These are phyloP conservation scores for Kalanchoe fedtschenkoi DNA, from an alignment of 164 flowering plant genomes.

Conservation along the genomic window DNA sequence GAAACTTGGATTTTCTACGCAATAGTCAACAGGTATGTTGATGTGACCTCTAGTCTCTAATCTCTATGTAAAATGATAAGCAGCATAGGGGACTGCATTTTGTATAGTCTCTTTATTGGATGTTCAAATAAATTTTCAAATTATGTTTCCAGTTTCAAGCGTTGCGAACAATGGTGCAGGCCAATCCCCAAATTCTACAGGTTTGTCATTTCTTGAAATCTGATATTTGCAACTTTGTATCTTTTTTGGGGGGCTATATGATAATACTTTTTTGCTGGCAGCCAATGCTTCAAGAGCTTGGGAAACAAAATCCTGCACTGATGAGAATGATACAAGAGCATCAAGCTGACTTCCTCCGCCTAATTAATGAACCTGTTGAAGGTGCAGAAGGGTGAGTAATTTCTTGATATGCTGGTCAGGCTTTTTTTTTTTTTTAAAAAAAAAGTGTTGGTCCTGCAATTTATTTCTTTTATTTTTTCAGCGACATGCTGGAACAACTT, in stretches of 20 bases:
- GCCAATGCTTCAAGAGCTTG: slow-evolving; percentile 12
- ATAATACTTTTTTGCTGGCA: neutral
- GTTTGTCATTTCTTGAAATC: neutral
- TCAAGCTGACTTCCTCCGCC: slow-evolving; percentile 61
- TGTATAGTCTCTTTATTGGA: neutral
- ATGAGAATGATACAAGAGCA: slow-evolving; percentile 73
- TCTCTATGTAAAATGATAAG: too few species aligned
- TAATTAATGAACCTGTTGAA: slow-evolving; percentile 71
- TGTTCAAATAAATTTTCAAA: neutral
- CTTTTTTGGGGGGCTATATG: neutral
- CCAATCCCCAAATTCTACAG: slow-evolving; percentile 36
- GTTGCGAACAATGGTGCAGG: slow-evolving; percentile 60
- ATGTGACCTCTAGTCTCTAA: neutral
- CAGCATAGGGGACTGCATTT: neutral
- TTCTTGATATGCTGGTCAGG: too few species aligned
- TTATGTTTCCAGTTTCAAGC: slow-evolving; percentile 46
- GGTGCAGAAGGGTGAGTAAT: slow-evolving; percentile 41
- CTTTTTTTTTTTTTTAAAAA: neutral
- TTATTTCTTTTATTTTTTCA: slow-evolving; percentile 10
- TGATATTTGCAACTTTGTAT: neutral
- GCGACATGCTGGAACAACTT: slow-evolving; percentile 27
- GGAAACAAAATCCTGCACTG: slow-evolving; percentile 54
- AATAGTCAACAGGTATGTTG: slow-evolving; percentile 69
- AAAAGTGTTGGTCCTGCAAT: too few species aligned
- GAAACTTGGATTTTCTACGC: slow-evolving; percentile 74